Percentiles rank a stretch among this genome's conserved stretches.
Conservation (phyloP, 129 eudicot species). For the Flaveria trinervia region DNA sequence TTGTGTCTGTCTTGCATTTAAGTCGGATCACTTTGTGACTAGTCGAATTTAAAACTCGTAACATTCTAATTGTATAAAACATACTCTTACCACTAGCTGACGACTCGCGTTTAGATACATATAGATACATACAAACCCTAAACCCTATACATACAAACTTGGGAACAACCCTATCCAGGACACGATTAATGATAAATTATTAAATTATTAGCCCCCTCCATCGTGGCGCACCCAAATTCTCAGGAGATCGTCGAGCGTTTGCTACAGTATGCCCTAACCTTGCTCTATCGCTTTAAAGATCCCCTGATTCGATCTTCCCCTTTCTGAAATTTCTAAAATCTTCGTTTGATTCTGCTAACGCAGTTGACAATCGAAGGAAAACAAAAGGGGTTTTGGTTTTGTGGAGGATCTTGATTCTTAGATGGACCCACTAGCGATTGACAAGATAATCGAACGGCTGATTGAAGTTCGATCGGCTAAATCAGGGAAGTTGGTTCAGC, state of each 20-base stretch:
- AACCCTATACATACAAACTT: neutral
- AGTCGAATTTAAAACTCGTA: too few species aligned
- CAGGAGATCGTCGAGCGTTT: slow-evolving; percentile 3
- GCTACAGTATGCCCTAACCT: slow-evolving; percentile 1
- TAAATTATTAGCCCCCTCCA: neutral
- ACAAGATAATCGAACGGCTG: slow-evolving; percentile 73
- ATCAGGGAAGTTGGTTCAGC: slow-evolving; percentile 84
- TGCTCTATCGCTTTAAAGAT: neutral
- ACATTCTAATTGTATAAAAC: too few species aligned
- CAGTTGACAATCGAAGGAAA: slow-evolving; percentile 3
- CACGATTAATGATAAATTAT: neutral
- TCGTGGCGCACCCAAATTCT: slow-evolving; percentile 14
- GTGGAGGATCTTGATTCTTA: neutral
- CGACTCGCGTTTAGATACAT: too few species aligned
- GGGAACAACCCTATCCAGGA: neutral
- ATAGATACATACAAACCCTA: too few species aligned
- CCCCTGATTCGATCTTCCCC: neutral
- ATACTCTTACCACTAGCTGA: too few species aligned
- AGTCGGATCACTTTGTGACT: too few species aligned
- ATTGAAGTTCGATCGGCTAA: slow-evolving; percentile 77
- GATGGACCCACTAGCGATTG: slow-evolving; percentile 68
- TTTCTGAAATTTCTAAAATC: neutral
- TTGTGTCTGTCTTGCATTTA: too few species aligned
- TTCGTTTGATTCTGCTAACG: neutral
- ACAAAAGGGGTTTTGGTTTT: slow-evolving; percentile 5